Conservation (phyloP, 1,139 yeast genomes). For the Debaryomycetaceae sp. region DNA sequence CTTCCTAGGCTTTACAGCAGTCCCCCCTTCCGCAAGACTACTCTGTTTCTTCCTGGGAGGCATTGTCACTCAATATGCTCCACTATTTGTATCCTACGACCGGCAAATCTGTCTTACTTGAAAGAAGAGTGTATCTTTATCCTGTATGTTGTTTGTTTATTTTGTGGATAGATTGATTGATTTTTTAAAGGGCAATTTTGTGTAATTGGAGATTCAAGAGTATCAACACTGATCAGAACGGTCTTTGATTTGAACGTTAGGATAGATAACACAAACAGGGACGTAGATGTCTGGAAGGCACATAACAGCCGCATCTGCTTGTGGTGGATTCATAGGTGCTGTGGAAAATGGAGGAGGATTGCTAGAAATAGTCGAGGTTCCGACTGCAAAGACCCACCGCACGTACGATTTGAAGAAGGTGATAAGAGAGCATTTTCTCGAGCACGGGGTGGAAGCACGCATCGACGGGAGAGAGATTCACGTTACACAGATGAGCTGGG, state of each 20-base stretch:
- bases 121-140: constrained; percentile 2
- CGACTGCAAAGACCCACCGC: constrained; percentile 3
- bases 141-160: constrained; percentile 13
- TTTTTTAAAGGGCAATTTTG: constrained; percentile 6
- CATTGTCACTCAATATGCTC: not conserved
- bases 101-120: not conserved
- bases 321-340: constrained; percentile 2
- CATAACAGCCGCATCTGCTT: constrained; percentile 2
- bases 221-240: not conserved
- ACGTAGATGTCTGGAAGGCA: not conserved
- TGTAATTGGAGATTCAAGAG: constrained; percentile 1
- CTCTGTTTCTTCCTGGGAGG: not conserved
- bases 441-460: constrained; percentile 1
- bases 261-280: not conserved
- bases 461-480: not conserved
- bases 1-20: not conserved
- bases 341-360: not conserved
- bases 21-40: not conserved
- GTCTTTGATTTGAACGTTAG: not conserved
- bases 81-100: not conserved
- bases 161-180: constrained; percentile 4
- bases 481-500: constrained; percentile 26
- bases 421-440: constrained; percentile 3
- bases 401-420: constrained; percentile 9
- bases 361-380: constrained; percentile 7